These are phyloP conservation scores for Platanus orientalis DNA, from an alignment of 164 flowering plant genomes.

Conservation along the genomic window DNA sequence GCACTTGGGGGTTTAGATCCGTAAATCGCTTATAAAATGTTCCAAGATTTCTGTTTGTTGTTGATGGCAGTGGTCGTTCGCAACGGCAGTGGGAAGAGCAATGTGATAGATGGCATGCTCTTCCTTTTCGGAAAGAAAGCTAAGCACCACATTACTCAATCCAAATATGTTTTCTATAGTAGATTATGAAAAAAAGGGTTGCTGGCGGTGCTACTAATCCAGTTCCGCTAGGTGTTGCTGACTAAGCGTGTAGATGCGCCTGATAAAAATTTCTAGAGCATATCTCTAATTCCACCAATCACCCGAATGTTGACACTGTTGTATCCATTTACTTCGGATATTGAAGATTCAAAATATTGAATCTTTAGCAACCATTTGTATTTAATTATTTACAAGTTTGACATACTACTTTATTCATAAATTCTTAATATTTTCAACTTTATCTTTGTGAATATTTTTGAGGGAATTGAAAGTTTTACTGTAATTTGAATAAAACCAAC, in stretches of 20 bases:
- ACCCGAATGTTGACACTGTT: slow-evolving; percentile 89
- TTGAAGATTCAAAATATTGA: too few relatives aligned
- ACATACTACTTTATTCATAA: too few relatives aligned
- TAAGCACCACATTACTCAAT: slow-evolving; percentile 39
- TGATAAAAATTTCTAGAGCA: slow-evolving; percentile 96
- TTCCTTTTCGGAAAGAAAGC: slow-evolving; percentile 97
- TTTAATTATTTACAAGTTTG: too few relatives aligned
- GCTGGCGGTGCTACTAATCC: background rate
- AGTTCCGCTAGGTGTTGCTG: background rate
- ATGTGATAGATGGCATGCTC: slow-evolving; percentile 95
- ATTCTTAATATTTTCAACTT: too few relatives aligned
- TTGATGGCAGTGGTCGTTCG: slow-evolving; percentile 98
- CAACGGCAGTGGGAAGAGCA: slow-evolving; percentile 97
- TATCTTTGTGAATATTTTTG: too few relatives aligned
- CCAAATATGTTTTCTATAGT: background rate
- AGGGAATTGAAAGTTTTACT: too few relatives aligned
- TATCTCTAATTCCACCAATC: slow-evolving; percentile 89
- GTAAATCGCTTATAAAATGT: too few relatives aligned
- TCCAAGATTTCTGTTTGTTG: background rate
- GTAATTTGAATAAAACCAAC: too few relatives aligned
- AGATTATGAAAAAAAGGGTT: background rate
- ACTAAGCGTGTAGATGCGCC: slow-evolving; percentile 67
- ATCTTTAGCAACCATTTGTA: too few relatives aligned
- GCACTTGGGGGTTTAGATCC: too few relatives aligned
- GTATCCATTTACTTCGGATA: slow-evolving; percentile 93